phyloP scores from a whole-genome alignment of 225 moss, liverwort and hornwort genomes.

The Sphagnum tenellum region DNA sequence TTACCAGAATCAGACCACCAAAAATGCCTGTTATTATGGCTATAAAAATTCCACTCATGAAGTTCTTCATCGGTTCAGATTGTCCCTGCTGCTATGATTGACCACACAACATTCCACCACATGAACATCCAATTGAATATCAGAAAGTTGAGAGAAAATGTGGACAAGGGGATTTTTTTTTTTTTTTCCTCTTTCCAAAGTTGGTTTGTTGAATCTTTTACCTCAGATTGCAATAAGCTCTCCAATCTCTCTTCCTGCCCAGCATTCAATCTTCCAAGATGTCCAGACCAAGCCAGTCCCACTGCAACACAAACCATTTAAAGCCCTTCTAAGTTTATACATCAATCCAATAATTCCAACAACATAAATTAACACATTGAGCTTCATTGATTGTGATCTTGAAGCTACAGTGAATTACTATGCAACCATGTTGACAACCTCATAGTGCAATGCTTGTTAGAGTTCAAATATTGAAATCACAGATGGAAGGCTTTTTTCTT shows the following conservation, averaged over 20 bases:
- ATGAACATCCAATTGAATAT: neutral
- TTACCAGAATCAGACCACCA: slow-evolving; percentile 32
- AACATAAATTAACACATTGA: neutral
- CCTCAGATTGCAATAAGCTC: slow-evolving; percentile 15
- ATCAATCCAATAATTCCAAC: too few relatives aligned
- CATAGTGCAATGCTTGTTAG: neutral
- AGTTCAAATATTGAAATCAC: neutral
- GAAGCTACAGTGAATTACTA: neutral
- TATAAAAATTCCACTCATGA: slow-evolving; percentile 14
- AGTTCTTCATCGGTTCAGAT: neutral
- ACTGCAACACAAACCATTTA: slow-evolving; percentile 5
- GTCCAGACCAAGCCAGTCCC: slow-evolving; percentile 22
- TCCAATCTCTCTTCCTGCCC: slow-evolving; percentile 23
- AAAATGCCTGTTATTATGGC: slow-evolving; percentile 23
- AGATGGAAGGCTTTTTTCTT: neutral
- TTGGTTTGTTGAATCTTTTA: neutral
- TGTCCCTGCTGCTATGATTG: neutral
- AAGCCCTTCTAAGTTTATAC: neutral
- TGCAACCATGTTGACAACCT: neutral
- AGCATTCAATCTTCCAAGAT: slow-evolving; percentile 19
- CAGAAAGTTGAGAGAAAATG: neutral
- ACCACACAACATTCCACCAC: neutral
- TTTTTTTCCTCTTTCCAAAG: neutral
- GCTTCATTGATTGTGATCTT: neutral
- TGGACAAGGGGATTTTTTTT: neutral